Evolutionary conservation across 2,329 filamentous ascomycete genomes (phyloP).

Genomic region (Fusarium vanettenii): DNA sequence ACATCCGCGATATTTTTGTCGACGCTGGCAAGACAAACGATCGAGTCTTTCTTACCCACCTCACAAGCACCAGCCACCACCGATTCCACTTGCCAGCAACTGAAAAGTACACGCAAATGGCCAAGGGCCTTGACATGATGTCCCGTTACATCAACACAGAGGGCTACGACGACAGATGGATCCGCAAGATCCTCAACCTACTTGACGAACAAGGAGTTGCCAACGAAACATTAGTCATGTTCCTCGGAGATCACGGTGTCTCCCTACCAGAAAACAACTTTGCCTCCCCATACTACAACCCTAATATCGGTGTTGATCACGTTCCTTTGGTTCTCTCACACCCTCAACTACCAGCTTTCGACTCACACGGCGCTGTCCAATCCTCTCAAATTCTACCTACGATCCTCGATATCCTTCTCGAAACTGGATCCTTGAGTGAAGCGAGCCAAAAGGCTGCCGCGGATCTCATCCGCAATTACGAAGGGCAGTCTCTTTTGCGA

Average conservation of each 20-base stretch:
- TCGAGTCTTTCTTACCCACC: slow-evolving; percentile 49
- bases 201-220: slow-evolving; percentile 48
- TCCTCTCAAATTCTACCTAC: slow-evolving; percentile 48
- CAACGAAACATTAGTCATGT: slow-evolving; percentile 48
- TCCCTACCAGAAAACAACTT: slow-evolving; percentile 48
- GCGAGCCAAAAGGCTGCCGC: slow-evolving; percentile 31
- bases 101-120: slow-evolving; percentile 43
- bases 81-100: slow-evolving; percentile 46
- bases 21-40: slow-evolving; percentile 46
- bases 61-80: slow-evolving; percentile 52
- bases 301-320: slow-evolving; percentile 46
- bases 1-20: slow-evolving; percentile 48
- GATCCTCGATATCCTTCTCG: slow-evolving; percentile 47
- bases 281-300: slow-evolving; percentile 48
- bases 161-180: slow-evolving; percentile 48
- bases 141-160: slow-evolving; percentile 48
- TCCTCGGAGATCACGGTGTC: slow-evolving; percentile 49
- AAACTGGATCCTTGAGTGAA: slow-evolving; percentile 44
- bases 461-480: slow-evolving; percentile 46
- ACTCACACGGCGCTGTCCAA: slow-evolving; percentile 45
- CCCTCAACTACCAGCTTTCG: slow-evolving; percentile 43
- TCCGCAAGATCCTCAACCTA: slow-evolving; percentile 44
- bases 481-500: slow-evolving; percentile 49
- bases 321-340: slow-evolving; percentile 49
- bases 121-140: slow-evolving; percentile 44